Percentiles rank a stretch among this genome's conserved stretches.
phyloP scores from a whole-genome alignment of 345 rosid genomes.

The Capsella bursapastoris region DNA sequence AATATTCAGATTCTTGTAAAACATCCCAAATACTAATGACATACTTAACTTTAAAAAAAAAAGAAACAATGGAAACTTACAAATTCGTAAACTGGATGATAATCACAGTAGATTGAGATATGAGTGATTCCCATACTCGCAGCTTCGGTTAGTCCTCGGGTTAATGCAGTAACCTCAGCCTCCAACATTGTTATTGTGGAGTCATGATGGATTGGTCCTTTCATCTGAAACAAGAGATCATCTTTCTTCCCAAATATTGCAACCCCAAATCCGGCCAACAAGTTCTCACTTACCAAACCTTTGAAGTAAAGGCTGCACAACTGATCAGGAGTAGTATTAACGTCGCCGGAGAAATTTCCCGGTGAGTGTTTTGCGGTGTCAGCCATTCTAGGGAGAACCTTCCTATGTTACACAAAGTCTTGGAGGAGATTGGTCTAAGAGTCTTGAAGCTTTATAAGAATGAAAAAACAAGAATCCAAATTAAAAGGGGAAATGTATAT shows the following conservation, averaged over 20 bases:
- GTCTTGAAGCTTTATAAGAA: background rate
- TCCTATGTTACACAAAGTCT: background rate
- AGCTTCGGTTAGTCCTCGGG: conserved; percentile 24
- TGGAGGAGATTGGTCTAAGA: background rate
- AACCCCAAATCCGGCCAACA: conserved; percentile 49
- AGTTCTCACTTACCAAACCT: conserved; percentile 43
- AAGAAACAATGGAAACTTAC: conserved; percentile 1
- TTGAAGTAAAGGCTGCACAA: conserved; percentile 34
- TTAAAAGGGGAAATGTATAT: background rate
- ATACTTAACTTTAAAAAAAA: background rate
- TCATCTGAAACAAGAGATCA: conserved; percentile 50
- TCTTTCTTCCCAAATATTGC: conserved; percentile 48
- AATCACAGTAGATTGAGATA: conserved; percentile 24
- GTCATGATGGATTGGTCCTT: conserved; percentile 39
- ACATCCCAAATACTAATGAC: background rate
- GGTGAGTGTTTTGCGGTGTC: background rate
- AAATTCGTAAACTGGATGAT: background rate
- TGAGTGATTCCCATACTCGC: conserved; percentile 9
- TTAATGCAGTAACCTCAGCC: conserved; percentile 26
- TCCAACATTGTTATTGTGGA: background rate
- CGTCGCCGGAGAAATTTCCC: background rate
- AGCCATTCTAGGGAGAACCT: background rate
- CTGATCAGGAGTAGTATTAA: background rate
- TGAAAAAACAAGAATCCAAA: background rate
- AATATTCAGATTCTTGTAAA: background rate